These are phyloP conservation scores for Candida endomychidarum DNA, from an alignment of 805 yeast species.

Conservation along the genomic window DNA sequence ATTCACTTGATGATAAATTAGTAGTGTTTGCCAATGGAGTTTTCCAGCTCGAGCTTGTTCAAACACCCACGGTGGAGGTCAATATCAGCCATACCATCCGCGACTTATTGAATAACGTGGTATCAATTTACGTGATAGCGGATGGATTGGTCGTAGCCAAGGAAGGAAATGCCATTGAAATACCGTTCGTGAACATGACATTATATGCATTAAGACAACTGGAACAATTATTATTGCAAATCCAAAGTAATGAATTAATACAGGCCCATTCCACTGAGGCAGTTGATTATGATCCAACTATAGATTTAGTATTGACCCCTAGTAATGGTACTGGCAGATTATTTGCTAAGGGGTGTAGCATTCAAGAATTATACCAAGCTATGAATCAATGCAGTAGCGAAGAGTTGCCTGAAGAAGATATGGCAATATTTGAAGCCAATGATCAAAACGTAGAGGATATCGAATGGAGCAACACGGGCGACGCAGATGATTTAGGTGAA, in stretches of 20 bases:
- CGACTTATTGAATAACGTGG: slow-evolving; percentile 1
- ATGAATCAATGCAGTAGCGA: slow-evolving; percentile 39
- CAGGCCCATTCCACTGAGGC: background rate
- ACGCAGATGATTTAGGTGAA: slow-evolving; percentile 25
- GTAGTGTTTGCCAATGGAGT: slow-evolving; percentile 42
- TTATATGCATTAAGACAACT: slow-evolving; percentile 31
- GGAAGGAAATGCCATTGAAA: slow-evolving; percentile 3
- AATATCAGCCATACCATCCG: background rate
- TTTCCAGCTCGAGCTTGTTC: background rate
- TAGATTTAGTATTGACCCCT: slow-evolving; percentile 8
- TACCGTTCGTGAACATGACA: slow-evolving; percentile 7
- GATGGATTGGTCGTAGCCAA: slow-evolving; percentile 4
- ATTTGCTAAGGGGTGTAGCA: background rate
- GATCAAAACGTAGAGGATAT: slow-evolving; percentile 5
- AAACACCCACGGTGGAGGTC: background rate
- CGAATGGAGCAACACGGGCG: slow-evolving; percentile 24
- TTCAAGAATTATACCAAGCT: slow-evolving; percentile 25
- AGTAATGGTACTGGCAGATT: background rate
- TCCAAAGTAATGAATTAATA: slow-evolving; percentile 23
- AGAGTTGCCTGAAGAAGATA: slow-evolving; percentile 32
- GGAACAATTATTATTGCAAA: slow-evolving; percentile 29
- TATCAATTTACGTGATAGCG: slow-evolving; percentile 2
- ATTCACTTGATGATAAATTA: slow-evolving; percentile 35
- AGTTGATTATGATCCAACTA: slow-evolving; percentile 6
- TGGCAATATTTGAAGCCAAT: slow-evolving; percentile 10